phyloP scores from a whole-genome alignment of 2,329 filamentous ascomycete genomes.

The Claviceps cyperi region DNA sequence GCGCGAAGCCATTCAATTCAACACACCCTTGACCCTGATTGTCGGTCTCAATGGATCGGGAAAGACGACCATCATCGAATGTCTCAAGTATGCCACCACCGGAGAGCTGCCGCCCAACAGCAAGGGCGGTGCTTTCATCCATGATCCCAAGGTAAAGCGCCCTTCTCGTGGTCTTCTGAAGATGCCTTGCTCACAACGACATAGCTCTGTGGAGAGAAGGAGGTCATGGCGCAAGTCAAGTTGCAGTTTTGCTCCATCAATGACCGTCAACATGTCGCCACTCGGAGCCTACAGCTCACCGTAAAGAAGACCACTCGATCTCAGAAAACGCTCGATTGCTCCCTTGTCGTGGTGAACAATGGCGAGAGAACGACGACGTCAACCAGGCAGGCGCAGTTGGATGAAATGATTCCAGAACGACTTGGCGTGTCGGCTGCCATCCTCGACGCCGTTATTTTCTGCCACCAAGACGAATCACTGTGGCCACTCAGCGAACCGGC shows the following conservation, averaged over 20 bases:
- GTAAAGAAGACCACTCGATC: constrained; percentile 66
- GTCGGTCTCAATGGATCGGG: constrained; percentile 96
- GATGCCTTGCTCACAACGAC: constrained; percentile 5
- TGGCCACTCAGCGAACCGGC: constrained; percentile 90
- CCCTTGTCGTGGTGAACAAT: constrained; percentile 59
- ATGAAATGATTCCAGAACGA: constrained; percentile 69
- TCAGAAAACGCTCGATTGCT: constrained; percentile 75
- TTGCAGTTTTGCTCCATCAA: constrained; percentile 71
- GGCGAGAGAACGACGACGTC: constrained; percentile 71
- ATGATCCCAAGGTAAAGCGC: constrained; percentile 68
- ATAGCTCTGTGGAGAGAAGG: constrained; percentile 66
- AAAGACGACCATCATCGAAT: constrained; percentile 98
- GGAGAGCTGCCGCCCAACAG: constrained; percentile 87
- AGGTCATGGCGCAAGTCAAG: constrained; percentile 83
- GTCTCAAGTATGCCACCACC: constrained; percentile 93
- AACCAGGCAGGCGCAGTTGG: constrained; percentile 65
- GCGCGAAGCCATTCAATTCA: constrained; percentile 72
- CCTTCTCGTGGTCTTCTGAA: not conserved
- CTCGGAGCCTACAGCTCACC: constrained; percentile 70
- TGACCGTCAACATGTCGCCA: constrained; percentile 66
- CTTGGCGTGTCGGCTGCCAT: constrained; percentile 84
- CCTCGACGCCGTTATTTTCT: constrained; percentile 92
- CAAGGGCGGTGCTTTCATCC: constrained; percentile 82
- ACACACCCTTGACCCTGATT: constrained; percentile 84
- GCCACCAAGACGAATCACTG: constrained; percentile 92